Base-by-base conservation (phyloP, 176 grass and related monocot genomes). In the bread wheat (Triticum aestivum) region DNA sequence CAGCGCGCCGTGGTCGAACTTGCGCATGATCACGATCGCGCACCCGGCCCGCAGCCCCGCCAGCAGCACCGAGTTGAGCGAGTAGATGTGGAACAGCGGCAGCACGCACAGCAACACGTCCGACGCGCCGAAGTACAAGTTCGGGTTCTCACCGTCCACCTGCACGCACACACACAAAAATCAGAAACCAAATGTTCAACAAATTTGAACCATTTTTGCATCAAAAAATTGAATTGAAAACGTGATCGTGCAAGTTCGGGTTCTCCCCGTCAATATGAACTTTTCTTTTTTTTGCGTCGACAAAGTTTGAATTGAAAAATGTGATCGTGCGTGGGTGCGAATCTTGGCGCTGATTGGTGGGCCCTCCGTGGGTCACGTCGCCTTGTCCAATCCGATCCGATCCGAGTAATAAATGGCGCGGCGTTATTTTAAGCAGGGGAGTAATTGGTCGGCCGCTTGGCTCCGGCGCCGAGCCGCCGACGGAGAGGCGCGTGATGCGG, bases 21-120 rank as follows among this genome's bases (percentile, higher is more conserved):
- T 95, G 85, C 87, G 92, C 96, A 98, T 87, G 66, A 89, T 88
- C 69, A 98, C 77, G 47, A 98, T 92, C 35, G 93, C 88, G 59
- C 86, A 87, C 0, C 96, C 96, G 15, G 90, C 93, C 6, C 96
- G 83, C 4, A 98, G 89, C 20, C 87, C 93, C 4, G 93, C 94
- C 12, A 98, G 93, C 45, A 98, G 89, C 85, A 98, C 91, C 32
- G 96, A 95, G 86, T 98, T 98, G 44, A 98, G 89, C 52, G 93
- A 98, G 93, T 98, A 98, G 89, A 98, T 98, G 86, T 98, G 96
- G 93, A 98, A 98, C 73, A 98, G 87, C 61, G 96, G 96, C 64
- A 98, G 86, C 87, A 98, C 83, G 82, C 96, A 98, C 41, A 98
- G 87, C 49, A 95, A 6, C 80, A 98, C 96, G 82, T 98, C 96